Conservation (phyloP, 208 protist genomes). For the Trypanosoma cruzi region DNA sequence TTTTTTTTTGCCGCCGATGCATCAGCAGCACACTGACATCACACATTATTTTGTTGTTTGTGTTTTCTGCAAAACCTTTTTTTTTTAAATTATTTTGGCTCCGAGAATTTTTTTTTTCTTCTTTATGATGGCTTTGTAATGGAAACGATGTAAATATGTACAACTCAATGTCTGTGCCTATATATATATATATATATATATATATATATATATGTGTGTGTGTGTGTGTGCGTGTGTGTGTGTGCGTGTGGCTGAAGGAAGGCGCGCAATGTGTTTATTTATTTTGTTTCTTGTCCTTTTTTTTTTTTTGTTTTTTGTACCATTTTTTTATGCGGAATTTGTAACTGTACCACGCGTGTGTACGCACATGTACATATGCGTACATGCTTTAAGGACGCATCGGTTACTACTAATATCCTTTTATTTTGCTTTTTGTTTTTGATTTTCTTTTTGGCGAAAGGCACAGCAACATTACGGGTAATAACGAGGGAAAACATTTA, state of each 20-base stretch:
- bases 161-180: neutral
- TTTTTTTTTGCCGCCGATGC: neutral
- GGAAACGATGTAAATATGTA: neutral
- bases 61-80: neutral
- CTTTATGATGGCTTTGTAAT: neutral
- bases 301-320: neutral
- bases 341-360: too few species aligned
- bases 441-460: neutral
- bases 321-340: neutral
- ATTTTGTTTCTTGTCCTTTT: neutral
- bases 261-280: neutral
- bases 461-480: neutral
- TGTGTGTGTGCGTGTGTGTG: too few species aligned
- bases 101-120: neutral
- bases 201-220: too few species aligned
- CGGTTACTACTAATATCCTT: neutral
- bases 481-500: neutral
- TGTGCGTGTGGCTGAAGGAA: too few species aligned
- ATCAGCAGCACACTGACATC: neutral
- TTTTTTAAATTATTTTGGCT: neutral
- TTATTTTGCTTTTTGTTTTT: neutral
- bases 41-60: neutral
- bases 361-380: slow-evolving; percentile 3
- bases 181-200: neutral
- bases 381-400: neutral